phyloP scores from a whole-genome alignment of 257 asterid species.

The Nicotiana tomentosiformis region DNA sequence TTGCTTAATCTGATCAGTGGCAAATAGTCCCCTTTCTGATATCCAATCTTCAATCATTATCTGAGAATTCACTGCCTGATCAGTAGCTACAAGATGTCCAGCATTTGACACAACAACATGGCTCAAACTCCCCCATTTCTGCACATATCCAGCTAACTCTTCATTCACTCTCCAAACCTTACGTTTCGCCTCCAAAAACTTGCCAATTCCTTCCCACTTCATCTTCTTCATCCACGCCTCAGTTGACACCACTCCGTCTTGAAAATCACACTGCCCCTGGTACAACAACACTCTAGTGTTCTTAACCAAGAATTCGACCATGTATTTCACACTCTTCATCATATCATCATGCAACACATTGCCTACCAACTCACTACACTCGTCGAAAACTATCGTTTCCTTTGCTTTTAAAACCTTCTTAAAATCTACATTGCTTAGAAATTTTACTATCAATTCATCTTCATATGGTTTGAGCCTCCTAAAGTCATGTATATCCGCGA shows the following conservation, averaged over 20 bases:
- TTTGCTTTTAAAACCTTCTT: constrained; percentile 50
- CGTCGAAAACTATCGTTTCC: constrained; percentile 29
- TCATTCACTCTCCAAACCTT: constrained; percentile 62
- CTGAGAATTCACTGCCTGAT: constrained; percentile 67
- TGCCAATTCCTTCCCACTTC: constrained; percentile 49
- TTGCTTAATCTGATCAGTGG: constrained; percentile 13
- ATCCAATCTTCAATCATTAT: constrained; percentile 86
- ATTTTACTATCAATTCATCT: constrained; percentile 36
- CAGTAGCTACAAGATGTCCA: constrained; percentile 79
- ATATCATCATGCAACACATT: constrained; percentile 51
- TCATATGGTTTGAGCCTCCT: constrained; percentile 57
- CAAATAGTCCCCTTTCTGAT: constrained; percentile 54
- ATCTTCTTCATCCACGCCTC: constrained; percentile 69
- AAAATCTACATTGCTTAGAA: constrained; percentile 44
- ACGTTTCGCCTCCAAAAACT: constrained; percentile 34
- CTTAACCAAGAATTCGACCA: constrained; percentile 64
- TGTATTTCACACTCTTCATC: constrained; percentile 74
- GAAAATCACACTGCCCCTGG: constrained; percentile 66
- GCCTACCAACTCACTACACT: constrained; percentile 50
- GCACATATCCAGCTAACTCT: constrained; percentile 76
- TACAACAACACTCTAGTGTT: constrained; percentile 59
- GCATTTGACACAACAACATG: constrained; percentile 73
- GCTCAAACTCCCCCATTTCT: constrained; percentile 51
- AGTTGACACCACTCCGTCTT: too few relatives aligned
- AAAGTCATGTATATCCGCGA: constrained; percentile 60